Percentiles rank a stretch among this genome's conserved stretches.
These are phyloP conservation scores for Aspergillus olivimuriae DNA, from an alignment of 495 filamentous ascomycete genomes.

Conservation along the genomic window DNA sequence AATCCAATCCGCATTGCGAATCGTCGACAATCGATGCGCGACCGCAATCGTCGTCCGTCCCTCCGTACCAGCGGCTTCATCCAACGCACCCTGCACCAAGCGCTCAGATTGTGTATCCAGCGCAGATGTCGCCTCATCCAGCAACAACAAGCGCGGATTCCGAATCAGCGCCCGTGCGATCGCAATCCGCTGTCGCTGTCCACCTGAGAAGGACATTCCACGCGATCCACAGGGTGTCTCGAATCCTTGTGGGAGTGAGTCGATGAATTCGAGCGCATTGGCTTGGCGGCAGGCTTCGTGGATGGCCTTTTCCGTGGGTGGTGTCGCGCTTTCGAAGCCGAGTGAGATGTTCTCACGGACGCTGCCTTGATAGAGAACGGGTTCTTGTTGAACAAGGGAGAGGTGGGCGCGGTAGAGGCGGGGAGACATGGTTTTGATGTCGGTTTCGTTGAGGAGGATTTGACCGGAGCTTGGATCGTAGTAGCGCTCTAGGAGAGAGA, in stretches of 20 bases:
- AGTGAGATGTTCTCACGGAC: slow-evolving; percentile 60
- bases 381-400: slow-evolving; percentile 51
- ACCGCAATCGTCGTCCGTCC: slow-evolving; percentile 56
- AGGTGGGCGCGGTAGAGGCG: slow-evolving; percentile 17
- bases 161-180: slow-evolving; percentile 63
- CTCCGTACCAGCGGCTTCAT: slow-evolving; percentile 38
- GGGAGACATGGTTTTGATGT: slow-evolving; percentile 39
- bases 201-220: slow-evolving; percentile 53
- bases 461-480: slow-evolving; percentile 46
- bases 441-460: slow-evolving; percentile 43
- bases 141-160: slow-evolving; percentile 52
- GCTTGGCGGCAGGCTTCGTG: slow-evolving; percentile 51
- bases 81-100: slow-evolving; percentile 57
- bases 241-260: slow-evolving; percentile 51
- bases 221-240: slow-evolving; percentile 52
- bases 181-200: slow-evolving; percentile 62
- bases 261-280: slow-evolving; percentile 57
- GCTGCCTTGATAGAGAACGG: slow-evolving; percentile 67
- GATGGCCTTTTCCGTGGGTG: slow-evolving; percentile 43
- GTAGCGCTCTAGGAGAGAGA: slow-evolving; percentile 52
- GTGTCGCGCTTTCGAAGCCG: slow-evolving; percentile 33
- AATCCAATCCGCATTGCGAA: slow-evolving; percentile 64
- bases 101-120: slow-evolving; percentile 61
- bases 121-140: slow-evolving; percentile 65
- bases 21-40: slow-evolving; percentile 59